These are phyloP conservation scores for Rhodotorula diobovata DNA, from an alignment of 768 basidiomycete genomes.

Conservation along the genomic window DNA sequence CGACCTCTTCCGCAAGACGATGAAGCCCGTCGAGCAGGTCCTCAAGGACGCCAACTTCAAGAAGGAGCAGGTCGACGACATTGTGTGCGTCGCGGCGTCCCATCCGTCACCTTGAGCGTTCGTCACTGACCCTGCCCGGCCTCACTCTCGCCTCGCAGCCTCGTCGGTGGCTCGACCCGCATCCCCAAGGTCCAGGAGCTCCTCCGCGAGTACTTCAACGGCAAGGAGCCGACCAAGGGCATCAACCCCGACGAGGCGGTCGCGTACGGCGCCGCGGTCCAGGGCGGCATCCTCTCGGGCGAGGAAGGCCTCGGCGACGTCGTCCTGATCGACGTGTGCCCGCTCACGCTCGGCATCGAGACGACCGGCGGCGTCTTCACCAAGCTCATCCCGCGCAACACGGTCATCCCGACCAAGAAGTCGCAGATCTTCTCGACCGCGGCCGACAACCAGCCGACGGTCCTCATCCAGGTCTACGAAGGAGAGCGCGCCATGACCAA, in stretches of 20 bases:
- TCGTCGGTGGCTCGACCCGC: constrained; percentile 96
- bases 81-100: constrained; percentile 44
- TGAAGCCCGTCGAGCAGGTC: constrained; percentile 99
- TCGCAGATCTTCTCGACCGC: constrained; percentile 65
- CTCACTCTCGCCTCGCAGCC: constrained; percentile 56
- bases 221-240: constrained; percentile 94
- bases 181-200: constrained; percentile 99
- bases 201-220: constrained; percentile 92
- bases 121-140: neutral
- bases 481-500: constrained; percentile 95
- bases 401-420: constrained; percentile 96
- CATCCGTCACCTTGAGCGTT: constrained; percentile 4
- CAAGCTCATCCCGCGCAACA: constrained; percentile 95
- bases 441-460: constrained; percentile 63
- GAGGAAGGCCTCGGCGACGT: constrained; percentile 84
- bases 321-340: constrained; percentile 93
- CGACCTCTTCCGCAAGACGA: constrained; percentile 98
- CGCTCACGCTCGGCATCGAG: constrained; percentile 90
- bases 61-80: constrained; percentile 94
- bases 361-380: constrained; percentile 92
- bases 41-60: constrained; percentile 96
- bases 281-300: constrained; percentile 95
- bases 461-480: constrained; percentile 94
- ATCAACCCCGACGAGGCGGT: constrained; percentile 99
- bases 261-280: constrained; percentile 96